Conservation (phyloP, 2,329 filamentous ascomycete species). For the Nemania diffusa region DNA sequence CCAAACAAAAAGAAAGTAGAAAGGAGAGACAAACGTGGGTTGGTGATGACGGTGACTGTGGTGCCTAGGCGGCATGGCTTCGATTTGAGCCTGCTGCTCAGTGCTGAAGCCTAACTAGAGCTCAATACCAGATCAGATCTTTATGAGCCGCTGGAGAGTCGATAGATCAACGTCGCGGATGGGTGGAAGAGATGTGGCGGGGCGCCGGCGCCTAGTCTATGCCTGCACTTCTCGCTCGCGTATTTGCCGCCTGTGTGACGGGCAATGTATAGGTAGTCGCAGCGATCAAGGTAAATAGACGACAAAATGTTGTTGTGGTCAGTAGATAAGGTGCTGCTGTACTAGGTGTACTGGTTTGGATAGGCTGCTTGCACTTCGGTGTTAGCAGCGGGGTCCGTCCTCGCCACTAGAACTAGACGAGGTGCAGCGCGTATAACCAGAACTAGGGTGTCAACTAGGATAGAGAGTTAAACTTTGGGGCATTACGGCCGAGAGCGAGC, state of each 20-base stretch:
- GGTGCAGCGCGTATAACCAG: constrained; percentile 14
- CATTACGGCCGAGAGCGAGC: constrained; percentile 9
- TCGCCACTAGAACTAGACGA: constrained; percentile 20
- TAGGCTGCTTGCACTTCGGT: constrained; percentile 12
- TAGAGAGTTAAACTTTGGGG: constrained; percentile 13
- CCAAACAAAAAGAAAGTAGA: background rate
- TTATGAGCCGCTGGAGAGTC: constrained; percentile 35
- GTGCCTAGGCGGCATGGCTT: constrained; percentile 46
- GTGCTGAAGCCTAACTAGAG: constrained; percentile 30
- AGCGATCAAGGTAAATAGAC: constrained; percentile 5
- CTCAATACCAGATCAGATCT: constrained; percentile 22
- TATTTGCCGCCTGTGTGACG: constrained; percentile 10
- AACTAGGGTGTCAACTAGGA: constrained; percentile 15
- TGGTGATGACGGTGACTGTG: constrained; percentile 47
- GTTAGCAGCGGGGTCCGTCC: constrained; percentile 29
- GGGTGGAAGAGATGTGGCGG: constrained; percentile 7
- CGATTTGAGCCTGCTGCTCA: constrained; percentile 34
- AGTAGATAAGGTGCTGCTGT: constrained; percentile 10
- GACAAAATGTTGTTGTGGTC: constrained; percentile 3
- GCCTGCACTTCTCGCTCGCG: constrained; percentile 23
- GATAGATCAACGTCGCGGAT: constrained; percentile 10
- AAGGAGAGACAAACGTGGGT: constrained; percentile 46
- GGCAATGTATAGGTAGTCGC: background rate
- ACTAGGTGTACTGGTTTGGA: background rate
- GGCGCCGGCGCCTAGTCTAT: constrained; percentile 32